Conservation (phyloP, 1,139 yeast species). For the Hyphopichia buzzinii region DNA sequence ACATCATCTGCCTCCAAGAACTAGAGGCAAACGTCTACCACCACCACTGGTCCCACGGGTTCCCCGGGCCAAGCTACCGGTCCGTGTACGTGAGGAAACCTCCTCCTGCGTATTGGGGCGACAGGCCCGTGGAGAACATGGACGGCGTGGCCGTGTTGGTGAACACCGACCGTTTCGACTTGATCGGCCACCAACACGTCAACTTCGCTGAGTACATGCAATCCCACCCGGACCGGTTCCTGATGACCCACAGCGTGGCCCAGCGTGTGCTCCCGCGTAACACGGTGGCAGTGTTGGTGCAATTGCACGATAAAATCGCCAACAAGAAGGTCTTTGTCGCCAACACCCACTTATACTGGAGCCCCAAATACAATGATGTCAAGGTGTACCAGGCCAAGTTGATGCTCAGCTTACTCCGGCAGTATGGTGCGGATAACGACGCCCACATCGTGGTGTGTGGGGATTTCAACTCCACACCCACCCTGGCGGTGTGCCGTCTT, state of each 20-base stretch:
- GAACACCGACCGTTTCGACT: conserved; percentile 44
- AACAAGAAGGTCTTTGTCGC: conserved; percentile 42
- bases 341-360: conserved; percentile 64
- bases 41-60: conserved; percentile 36
- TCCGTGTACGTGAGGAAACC: conserved; percentile 49
- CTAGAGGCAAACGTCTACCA: conserved; percentile 50
- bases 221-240: conserved; percentile 24
- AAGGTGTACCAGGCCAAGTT: conserved; percentile 54
- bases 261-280: conserved; percentile 46
- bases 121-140: conserved; percentile 38
- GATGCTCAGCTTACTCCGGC: conserved; percentile 30
- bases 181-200: conserved; percentile 39
- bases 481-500: conserved; percentile 47
- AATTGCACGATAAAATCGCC: conserved; percentile 41
- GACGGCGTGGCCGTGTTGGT: conserved; percentile 60
- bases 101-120: conserved; percentile 50
- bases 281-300: conserved; percentile 53
- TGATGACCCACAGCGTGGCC: conserved; percentile 34
- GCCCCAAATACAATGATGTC: conserved; percentile 48
- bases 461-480: conserved; percentile 53
- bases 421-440: conserved; percentile 18
- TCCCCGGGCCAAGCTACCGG: conserved; percentile 33
- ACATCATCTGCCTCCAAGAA: conserved; percentile 62
- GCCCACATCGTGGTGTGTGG: conserved; percentile 39
- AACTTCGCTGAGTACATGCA: conserved; percentile 39